Evolutionary conservation across 2,329 filamentous ascomycete species (phyloP).

Genomic region (Xylariaceae sp.): DNA sequence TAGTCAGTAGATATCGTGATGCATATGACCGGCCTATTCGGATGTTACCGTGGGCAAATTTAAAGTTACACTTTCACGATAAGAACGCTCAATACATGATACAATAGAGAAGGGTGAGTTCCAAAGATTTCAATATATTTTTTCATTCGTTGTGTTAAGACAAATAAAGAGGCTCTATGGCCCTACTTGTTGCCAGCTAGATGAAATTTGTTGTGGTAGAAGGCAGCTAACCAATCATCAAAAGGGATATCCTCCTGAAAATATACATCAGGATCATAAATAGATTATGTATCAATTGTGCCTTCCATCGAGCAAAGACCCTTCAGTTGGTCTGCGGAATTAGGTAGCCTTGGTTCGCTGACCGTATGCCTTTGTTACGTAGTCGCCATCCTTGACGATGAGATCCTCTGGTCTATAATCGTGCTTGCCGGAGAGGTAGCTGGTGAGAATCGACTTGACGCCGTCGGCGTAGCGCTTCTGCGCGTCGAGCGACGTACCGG

Average conservation of each 20-base stretch:
- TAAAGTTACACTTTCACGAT: no score
- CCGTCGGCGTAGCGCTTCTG: slow-evolving; percentile 90
- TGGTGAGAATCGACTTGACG: slow-evolving; percentile 87
- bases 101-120: no score
- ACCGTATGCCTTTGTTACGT: slow-evolving; percentile 93
- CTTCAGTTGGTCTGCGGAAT: neutral
- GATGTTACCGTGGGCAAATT: no score
- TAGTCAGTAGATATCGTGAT: no score
- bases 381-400: slow-evolving; percentile 88
- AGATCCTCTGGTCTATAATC: slow-evolving; percentile 92
- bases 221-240: neutral
- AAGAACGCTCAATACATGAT: no score
- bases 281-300: neutral
- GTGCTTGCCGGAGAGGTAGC: slow-evolving; percentile 84
- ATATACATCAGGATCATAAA: slow-evolving; percentile 16
- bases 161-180: slow-evolving; percentile 6
- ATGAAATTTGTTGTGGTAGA: neutral
- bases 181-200: slow-evolving; percentile 1
- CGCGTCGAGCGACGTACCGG: slow-evolving; percentile 96
- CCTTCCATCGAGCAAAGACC: slow-evolving; percentile 5
- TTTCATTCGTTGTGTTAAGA: slow-evolving; percentile 14
- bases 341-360: slow-evolving; percentile 61
- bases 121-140: slow-evolving; percentile 2
- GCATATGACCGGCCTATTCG: no score
- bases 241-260: slow-evolving; percentile 7